These are phyloP conservation scores for Pythium aquatile DNA, from an alignment of 352 stramenopile genomes.

Conservation along the genomic window DNA sequence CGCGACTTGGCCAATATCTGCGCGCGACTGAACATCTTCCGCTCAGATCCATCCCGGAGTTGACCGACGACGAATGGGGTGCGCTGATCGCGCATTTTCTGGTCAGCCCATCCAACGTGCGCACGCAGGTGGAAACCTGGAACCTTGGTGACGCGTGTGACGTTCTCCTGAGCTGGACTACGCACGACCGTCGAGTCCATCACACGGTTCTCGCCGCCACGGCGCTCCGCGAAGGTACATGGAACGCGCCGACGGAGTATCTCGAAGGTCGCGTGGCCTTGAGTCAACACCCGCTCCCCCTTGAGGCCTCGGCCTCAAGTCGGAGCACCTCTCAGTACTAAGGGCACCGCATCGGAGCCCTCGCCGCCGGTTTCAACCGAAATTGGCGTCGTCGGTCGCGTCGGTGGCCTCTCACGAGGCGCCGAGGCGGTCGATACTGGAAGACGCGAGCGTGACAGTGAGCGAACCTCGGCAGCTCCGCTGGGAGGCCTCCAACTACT, in stretches of 20 bases:
- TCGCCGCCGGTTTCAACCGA: background rate
- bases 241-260: background rate
- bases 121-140: background rate
- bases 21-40: background rate
- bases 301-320: background rate
- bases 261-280: background rate
- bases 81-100: background rate
- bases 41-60: background rate
- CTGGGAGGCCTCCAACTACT: slow-evolving; percentile 1
- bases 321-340: background rate
- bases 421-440: too few species aligned
- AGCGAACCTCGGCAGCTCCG: too few species aligned
- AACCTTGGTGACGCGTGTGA: background rate
- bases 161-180: background rate
- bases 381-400: background rate
- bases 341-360: slow-evolving; percentile 7
- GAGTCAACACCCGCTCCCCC: background rate
- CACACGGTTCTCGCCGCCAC: background rate
- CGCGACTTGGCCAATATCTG: background rate
- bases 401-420: background rate
- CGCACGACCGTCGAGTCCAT: background rate
- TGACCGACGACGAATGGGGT: background rate
- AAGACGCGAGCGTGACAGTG: too few species aligned
- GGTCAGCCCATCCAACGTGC: background rate
- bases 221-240: background rate